phyloP scores from a whole-genome alignment of 768 basidiomycete species.

The Lanmaoa pseudosensibilis region DNA sequence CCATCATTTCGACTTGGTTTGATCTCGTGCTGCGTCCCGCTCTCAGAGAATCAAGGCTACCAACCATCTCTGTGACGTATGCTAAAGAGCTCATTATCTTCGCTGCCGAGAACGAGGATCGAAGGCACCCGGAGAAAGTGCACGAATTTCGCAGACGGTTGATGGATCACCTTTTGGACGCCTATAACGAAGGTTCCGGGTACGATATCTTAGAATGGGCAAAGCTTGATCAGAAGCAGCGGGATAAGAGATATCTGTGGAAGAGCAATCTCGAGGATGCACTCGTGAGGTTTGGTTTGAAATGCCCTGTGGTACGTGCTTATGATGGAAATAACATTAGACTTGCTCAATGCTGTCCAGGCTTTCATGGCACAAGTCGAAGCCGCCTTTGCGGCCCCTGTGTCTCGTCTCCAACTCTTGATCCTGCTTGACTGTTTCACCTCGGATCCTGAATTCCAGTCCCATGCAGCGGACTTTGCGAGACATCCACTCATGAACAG shows the following conservation, averaged over 20 bases:
- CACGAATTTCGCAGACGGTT: constrained; percentile 66
- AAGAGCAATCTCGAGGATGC: constrained; percentile 78
- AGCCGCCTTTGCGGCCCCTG: constrained; percentile 56
- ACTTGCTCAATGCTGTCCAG: constrained; percentile 38
- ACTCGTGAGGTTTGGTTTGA: constrained; percentile 61
- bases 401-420: constrained; percentile 67
- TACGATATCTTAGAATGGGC: constrained; percentile 77
- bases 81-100: constrained; percentile 73
- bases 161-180: constrained; percentile 74
- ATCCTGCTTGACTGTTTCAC: constrained; percentile 64
- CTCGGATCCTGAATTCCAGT: constrained; percentile 52
- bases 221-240: constrained; percentile 59
- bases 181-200: constrained; percentile 71
- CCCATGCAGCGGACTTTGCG: constrained; percentile 51
- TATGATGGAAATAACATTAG: constrained; percentile 6
- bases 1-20: constrained; percentile 78
- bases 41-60: constrained; percentile 69
- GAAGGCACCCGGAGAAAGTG: constrained; percentile 48
- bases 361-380: constrained; percentile 70
- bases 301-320: constrained; percentile 60
- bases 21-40: constrained; percentile 77
- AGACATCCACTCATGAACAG: constrained; percentile 62
- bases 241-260: constrained; percentile 63
- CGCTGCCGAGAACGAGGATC: constrained; percentile 53
- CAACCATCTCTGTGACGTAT: constrained; percentile 54